A percentile compares a stretch with the other conserved stretches of the same genome.
Conservation (phyloP, 139 green algal genomes). For the Chlamydomonas incerta region DNA sequence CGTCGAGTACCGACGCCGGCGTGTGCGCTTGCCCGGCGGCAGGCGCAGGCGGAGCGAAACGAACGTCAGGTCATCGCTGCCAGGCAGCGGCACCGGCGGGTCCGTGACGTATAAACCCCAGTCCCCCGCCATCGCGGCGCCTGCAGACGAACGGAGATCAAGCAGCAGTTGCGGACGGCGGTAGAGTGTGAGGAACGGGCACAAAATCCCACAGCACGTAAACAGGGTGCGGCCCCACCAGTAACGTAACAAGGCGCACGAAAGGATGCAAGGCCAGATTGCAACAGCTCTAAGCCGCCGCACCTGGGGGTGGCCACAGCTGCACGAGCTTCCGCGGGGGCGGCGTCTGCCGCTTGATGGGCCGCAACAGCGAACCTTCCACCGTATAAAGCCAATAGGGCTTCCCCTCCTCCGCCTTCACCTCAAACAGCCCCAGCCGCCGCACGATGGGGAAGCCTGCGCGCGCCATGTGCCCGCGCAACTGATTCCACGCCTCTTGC, state of each 20-base stretch:
- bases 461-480: slow-evolving; percentile 70
- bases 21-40: not conserved
- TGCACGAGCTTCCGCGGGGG: slow-evolving; percentile 32
- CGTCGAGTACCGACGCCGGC: not conserved
- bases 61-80: slow-evolving; percentile 29
- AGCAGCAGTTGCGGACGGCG: no score
- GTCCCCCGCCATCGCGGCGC: not conserved
- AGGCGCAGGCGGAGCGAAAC: slow-evolving; percentile 43
- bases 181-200: no score
- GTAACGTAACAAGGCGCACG: no score
- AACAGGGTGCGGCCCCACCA: no score
- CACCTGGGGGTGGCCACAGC: slow-evolving; percentile 40
- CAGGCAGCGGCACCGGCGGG: slow-evolving; percentile 4
- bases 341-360: slow-evolving; percentile 14
- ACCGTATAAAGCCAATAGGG: slow-evolving; percentile 41
- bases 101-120: slow-evolving; percentile 40
- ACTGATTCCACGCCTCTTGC: slow-evolving; percentile 70
- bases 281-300: no score
- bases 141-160: not conserved
- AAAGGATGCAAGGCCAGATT: no score
- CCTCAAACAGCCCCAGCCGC: slow-evolving; percentile 76
- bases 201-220: no score
- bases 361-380: slow-evolving; percentile 23
- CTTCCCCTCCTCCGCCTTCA: slow-evolving; percentile 50
- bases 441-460: slow-evolving; percentile 83